A percentile compares a stretch with the other conserved stretches of the same genome.
Evolutionary conservation across 2,329 filamentous ascomycete genomes (phyloP).

Genomic region (Aspergillus carbonarius): DNA sequence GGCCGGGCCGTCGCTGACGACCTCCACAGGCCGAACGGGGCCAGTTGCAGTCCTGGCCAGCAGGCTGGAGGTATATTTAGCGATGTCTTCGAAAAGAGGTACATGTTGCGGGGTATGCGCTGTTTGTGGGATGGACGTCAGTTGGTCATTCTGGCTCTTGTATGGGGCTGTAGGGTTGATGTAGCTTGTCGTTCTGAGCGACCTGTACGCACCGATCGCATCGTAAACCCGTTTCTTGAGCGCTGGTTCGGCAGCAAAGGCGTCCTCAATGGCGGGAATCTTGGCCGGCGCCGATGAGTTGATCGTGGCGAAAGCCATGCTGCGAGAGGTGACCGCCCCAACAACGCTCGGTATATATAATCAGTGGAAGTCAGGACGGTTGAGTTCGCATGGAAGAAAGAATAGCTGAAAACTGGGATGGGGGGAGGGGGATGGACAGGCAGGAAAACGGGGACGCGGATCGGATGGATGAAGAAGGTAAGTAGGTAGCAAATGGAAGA

Average conservation of each 20-base stretch:
- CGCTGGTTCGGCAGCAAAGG: conserved; percentile 40
- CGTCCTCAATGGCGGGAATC: conserved; percentile 40
- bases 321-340: conserved; percentile 4
- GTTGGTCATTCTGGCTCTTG: neutral
- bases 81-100: conserved; percentile 51
- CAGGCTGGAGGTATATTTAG: conserved; percentile 44
- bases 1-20: conserved; percentile 35
- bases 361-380: neutral
- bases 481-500: neutral
- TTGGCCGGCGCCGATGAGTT: conserved; percentile 25
- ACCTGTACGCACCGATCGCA: conserved; percentile 40
- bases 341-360: neutral
- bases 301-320: conserved; percentile 42
- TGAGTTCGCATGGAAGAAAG: neutral
- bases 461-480: neutral
- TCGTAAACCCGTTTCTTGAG: conserved; percentile 44
- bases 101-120: conserved; percentile 38
- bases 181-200: neutral
- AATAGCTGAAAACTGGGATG: neutral
- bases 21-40: conserved; percentile 27
- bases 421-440: neutral
- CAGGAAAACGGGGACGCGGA: neutral
- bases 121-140: conserved; percentile 19
- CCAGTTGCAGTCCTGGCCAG: conserved; percentile 33
- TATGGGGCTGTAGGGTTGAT: conserved; percentile 8